Conservation (phyloP, 1,284 basidiomycete genomes). For the Tetrapyrgos nigripes region DNA sequence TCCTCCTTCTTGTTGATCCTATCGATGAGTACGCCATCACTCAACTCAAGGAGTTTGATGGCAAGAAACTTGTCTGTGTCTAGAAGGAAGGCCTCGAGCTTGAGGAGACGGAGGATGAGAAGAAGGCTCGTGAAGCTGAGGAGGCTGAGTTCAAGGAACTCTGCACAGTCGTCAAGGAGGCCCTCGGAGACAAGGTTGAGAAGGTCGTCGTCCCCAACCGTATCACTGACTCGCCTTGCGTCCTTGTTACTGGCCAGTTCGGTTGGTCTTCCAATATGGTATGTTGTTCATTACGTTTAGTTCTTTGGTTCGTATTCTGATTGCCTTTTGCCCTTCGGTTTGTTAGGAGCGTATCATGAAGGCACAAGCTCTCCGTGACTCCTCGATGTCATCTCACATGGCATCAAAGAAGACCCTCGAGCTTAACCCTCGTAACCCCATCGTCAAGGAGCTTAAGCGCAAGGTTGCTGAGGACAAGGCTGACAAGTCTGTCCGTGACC, state of each 20-base stretch:
- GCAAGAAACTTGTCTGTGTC: too few species aligned
- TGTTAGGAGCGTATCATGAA: slow-evolving; percentile 99
- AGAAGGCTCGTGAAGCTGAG: too few species aligned
- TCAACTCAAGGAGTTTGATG: too few species aligned
- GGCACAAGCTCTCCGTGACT: slow-evolving; percentile 97
- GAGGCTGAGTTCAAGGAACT: slow-evolving; percentile 87
- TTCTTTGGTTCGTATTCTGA: too few species aligned
- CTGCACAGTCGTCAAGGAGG: slow-evolving; percentile 97
- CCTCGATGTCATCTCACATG: slow-evolving; percentile 98
- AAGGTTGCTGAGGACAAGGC: slow-evolving; percentile 98
- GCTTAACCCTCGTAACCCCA: slow-evolving; percentile 93
- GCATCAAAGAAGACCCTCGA: slow-evolving; percentile 99
- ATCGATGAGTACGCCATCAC: too few species aligned
- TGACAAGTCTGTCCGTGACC: too few species aligned
- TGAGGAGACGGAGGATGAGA: slow-evolving; percentile 99
- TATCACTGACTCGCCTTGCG: too few species aligned
- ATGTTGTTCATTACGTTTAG: slow-evolving; percentile 29
- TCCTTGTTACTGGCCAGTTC: slow-evolving; percentile 97
- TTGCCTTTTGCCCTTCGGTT: slow-evolving; percentile 20
- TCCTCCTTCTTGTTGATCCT: slow-evolving; percentile 96
- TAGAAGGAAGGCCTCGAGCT: slow-evolving; percentile 99
- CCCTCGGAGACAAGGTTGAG: too few species aligned
- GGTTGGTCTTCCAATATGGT: slow-evolving; percentile 99
- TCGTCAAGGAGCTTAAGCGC: slow-evolving; percentile 95
- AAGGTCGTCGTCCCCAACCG: too few species aligned